Percentiles rank a stretch among this genome's conserved stretches.
phyloP scores from a whole-genome alignment of 768 basidiomycete species.

The Trametes elegans region DNA sequence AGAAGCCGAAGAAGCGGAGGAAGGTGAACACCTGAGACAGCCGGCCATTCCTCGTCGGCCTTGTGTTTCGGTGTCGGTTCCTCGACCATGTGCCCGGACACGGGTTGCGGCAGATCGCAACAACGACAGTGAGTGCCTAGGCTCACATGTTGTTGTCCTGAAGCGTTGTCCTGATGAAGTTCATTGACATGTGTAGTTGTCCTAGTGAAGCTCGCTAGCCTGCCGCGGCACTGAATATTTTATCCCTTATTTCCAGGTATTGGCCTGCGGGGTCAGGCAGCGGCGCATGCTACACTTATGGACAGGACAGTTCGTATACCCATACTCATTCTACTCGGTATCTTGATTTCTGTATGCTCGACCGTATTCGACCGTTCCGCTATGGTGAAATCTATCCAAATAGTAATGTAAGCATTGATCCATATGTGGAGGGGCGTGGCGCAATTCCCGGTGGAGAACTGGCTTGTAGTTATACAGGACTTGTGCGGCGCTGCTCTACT shows the following conservation, averaged over 20 bases:
- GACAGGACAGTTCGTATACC: neutral
- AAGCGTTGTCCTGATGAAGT: too few relatives aligned
- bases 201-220: neutral
- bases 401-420: too few relatives aligned
- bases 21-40: conserved; percentile 16
- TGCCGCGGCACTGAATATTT: neutral
- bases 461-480: too few relatives aligned
- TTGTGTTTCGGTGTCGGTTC: too few relatives aligned
- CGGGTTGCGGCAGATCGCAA: too few relatives aligned
- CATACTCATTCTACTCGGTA: neutral
- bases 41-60: neutral
- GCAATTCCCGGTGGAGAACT: too few relatives aligned
- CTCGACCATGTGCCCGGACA: too few relatives aligned
- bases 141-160: neutral
- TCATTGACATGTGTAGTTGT: neutral
- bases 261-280: neutral
- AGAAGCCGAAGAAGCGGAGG: conserved; percentile 29
- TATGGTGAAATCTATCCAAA: too few relatives aligned
- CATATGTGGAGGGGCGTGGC: too few relatives aligned
- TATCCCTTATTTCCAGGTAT: neutral
- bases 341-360: neutral
- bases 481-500: too few relatives aligned
- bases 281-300: neutral
- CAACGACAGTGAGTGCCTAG: neutral
- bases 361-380: too few relatives aligned